phyloP scores from a whole-genome alignment of 345 rosid species.

The Abelmoschus esculentus region DNA sequence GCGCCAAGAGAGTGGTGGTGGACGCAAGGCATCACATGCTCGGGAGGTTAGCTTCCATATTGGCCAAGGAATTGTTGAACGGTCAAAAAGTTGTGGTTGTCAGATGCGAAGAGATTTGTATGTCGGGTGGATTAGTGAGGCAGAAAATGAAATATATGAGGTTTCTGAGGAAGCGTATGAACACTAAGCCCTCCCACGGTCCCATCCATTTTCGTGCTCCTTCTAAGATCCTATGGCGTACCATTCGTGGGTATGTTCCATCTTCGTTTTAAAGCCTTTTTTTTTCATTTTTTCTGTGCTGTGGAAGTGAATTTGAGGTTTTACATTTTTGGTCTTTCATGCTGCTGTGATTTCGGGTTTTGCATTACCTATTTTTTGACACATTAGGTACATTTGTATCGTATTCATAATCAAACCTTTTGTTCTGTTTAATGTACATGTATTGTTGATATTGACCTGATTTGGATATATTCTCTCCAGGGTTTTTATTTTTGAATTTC shows the following conservation, averaged over 20 bases:
- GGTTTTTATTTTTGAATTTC: no score
- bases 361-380: no score
- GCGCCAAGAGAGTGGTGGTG: constrained; percentile 66
- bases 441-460: no score
- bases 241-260: constrained; percentile 56
- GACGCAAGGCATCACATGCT: constrained; percentile 86
- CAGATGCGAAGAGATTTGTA: constrained; percentile 74
- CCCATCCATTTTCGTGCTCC: constrained; percentile 91
- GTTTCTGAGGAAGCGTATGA: constrained; percentile 84
- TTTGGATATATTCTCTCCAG: no score
- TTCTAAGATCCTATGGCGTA: constrained; percentile 83
- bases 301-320: background rate
- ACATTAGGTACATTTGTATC: no score
- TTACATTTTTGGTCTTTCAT: background rate
- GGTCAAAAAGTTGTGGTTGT: constrained; percentile 82
- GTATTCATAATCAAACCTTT: no score
- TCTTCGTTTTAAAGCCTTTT: background rate
- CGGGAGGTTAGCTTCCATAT: constrained; percentile 55
- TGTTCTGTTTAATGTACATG: no score
- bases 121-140: constrained; percentile 77
- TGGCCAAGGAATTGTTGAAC: constrained; percentile 73
- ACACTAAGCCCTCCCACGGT: constrained; percentile 93
- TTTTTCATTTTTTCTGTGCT: background rate
- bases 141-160: constrained; percentile 87
- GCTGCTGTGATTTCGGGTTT: no score